Base-by-base conservation (phyloP, 2,329 filamentous ascomycete genomes). In the Akanthomyces muscarius region DNA sequence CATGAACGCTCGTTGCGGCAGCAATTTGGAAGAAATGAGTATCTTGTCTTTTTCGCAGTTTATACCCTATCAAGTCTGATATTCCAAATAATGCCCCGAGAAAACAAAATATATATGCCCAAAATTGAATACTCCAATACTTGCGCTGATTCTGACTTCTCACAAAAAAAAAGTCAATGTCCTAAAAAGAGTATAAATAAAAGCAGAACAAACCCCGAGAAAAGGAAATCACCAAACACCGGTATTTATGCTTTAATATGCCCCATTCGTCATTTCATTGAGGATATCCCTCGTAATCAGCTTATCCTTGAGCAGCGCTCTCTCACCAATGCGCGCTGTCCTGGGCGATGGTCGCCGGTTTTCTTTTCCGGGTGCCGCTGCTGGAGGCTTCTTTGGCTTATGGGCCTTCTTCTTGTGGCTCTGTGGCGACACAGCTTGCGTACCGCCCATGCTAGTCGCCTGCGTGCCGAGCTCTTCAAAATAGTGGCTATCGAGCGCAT, bases 211-310 rank as follows among this genome's bases (percentile, higher is more conserved):
- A 61, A 41, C n/a, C 50, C n/a, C 23, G 41, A 23, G 4, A 42
- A 38, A 51, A 63, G 3, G 8, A 3, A 61, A 42, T 11, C 52
- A 25, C 21, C 28, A 62, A 58, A 63, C 57, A 38, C 64, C 52
- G 36, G 6, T 36, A 44, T 47, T 42, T 51, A 61, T 63, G 66
- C 64, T 53, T 64, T 68, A 76, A 71, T 75, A 78, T 70, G 72
- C 76, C 68, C 77, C 78, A 63, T 78, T 75, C 60, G 76, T 81
- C 76, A 86, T 79, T 67, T 92, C 90, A 75, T 95, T 91, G 69
- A 92, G 80, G 66, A 97, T 87, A 79, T 94, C 89, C 71, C 85
- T 84, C 71, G 93, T 80, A 62, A 96, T 82, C 42, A 86, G 84
- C 69, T 86, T 86, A 42, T 83, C 86, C 64, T 85, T 87, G 67